Conservation (phyloP, 257 asterid species). For the Scutellaria galericulata region DNA sequence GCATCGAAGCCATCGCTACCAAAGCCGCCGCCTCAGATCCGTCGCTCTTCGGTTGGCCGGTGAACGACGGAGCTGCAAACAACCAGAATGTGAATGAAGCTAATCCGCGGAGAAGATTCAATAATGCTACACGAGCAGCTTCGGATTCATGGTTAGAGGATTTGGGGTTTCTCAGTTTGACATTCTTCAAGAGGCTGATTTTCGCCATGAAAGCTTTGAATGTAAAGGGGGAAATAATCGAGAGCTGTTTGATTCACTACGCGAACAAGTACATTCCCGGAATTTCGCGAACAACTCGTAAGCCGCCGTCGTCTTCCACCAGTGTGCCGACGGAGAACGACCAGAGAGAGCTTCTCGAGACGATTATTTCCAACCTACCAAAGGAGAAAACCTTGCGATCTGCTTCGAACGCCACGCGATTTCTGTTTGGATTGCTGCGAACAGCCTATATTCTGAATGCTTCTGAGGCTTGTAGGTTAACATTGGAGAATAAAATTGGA, state of each 20-base stretch:
- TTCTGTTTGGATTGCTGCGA: conserved; percentile 77
- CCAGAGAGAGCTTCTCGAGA: conserved; percentile 86
- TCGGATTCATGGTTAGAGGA: conserved; percentile 80
- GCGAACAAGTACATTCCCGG: conserved; percentile 86
- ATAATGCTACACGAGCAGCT: conserved; percentile 22
- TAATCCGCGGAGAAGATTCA: conserved; percentile 40
- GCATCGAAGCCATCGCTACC: conserved; percentile 67
- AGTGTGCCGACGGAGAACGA: conserved; percentile 63
- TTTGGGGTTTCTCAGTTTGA: conserved; percentile 57
- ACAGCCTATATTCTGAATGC: conserved; percentile 77
- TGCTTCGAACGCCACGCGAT: conserved; percentile 53
- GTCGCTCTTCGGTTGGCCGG: conserved; percentile 93
- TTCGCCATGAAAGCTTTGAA: conserved; percentile 63
- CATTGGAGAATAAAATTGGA: conserved; percentile 89
- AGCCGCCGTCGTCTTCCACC: conserved; percentile 55
- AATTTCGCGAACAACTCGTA: conserved; percentile 68
- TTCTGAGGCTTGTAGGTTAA: conserved; percentile 62
- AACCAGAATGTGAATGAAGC: conserved; percentile 31
- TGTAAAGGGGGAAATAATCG: conserved; percentile 73
- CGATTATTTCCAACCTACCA: conserved; percentile 67
- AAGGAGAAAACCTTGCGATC: conserved; percentile 49
- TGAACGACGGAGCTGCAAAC: conserved; percentile 53
- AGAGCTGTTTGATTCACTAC: conserved; percentile 78
- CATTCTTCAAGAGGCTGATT: conserved; percentile 68
- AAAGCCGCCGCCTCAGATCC: conserved; percentile 81